phyloP scores from a whole-genome alignment of 2,329 filamentous ascomycete genomes.

The Pyricularia grisea region DNA sequence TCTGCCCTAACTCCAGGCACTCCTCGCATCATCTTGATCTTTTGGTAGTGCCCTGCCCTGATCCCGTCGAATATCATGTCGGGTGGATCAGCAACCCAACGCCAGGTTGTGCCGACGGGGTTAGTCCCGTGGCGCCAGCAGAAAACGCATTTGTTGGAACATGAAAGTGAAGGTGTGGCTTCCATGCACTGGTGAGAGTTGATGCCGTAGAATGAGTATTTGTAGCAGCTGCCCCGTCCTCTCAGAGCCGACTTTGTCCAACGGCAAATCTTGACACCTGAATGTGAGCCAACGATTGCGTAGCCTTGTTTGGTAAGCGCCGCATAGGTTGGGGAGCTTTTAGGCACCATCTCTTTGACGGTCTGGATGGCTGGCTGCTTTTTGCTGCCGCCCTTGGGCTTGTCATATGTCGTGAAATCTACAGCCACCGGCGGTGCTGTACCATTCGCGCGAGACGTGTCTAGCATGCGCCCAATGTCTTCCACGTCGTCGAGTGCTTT shows the following conservation, averaged over 20 bases:
- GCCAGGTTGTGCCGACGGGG: constrained; percentile 91
- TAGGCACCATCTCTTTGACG: constrained; percentile 89
- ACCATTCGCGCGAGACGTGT: constrained; percentile 30
- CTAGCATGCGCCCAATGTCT: constrained; percentile 63
- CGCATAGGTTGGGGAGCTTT: constrained; percentile 77
- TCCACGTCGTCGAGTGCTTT: constrained; percentile 67
- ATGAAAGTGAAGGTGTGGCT: constrained; percentile 88
- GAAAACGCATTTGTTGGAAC: constrained; percentile 97
- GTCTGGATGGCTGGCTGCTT: constrained; percentile 33
- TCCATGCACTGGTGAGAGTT: constrained; percentile 97
- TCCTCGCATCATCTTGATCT: constrained; percentile 94
- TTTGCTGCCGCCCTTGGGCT: constrained; percentile 29
- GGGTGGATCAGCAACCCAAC: constrained; percentile 88
- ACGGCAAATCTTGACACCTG: constrained; percentile 93
- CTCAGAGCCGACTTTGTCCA: constrained; percentile 97
- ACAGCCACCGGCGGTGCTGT: constrained; percentile 54
- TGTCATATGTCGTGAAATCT: constrained; percentile 73
- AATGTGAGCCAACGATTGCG: constrained; percentile 88
- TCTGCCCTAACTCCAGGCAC: constrained; percentile 89
- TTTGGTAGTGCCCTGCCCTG: constrained; percentile 87
- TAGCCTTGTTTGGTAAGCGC: constrained; percentile 95
- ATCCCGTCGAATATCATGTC: constrained; percentile 85
- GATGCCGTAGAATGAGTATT: constrained; percentile 96
- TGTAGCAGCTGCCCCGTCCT: constrained; percentile 92
- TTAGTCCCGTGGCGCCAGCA: constrained; percentile 99